A percentile compares a stretch with the other conserved stretches of the same genome.
phyloP scores from a whole-genome alignment of 352 stramenopile genomes.

The Phytopythium sindhum region DNA sequence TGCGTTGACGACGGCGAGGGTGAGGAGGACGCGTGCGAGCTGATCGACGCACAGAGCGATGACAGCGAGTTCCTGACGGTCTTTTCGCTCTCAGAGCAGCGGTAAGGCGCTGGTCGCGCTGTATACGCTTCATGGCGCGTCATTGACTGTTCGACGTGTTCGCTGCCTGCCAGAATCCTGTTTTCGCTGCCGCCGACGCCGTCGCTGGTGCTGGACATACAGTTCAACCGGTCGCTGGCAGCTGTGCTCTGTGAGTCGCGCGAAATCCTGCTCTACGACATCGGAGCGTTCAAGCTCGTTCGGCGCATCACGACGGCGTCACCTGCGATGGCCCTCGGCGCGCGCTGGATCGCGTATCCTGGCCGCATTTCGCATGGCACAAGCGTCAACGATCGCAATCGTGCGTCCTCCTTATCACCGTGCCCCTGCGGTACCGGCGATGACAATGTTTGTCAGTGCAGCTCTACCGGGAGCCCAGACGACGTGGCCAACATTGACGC shows the following conservation, averaged over 20 bases:
- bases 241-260: conserved; percentile 66
- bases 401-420: not conserved
- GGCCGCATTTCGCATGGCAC: conserved; percentile 21
- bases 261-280: conserved; percentile 66
- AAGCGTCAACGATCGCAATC: not conserved
- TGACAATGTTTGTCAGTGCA: conserved; percentile 1
- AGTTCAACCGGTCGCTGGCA: conserved; percentile 49
- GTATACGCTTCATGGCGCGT: not conserved
- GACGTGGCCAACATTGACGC: conserved; percentile 37
- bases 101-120: conserved; percentile 14
- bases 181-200: conserved; percentile 54
- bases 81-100: conserved; percentile 49
- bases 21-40: conserved; percentile 32
- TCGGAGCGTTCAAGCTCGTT: conserved; percentile 40
- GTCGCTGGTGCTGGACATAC: conserved; percentile 64
- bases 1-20: conserved; percentile 19
- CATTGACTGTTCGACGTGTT: not conserved
- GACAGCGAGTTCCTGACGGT: conserved; percentile 48
- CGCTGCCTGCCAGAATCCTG: conserved; percentile 15
- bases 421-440: conserved; percentile 14
- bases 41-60: conserved; percentile 27
- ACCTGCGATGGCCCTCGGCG: conserved; percentile 59
- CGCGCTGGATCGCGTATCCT: conserved; percentile 70
- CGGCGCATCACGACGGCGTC: conserved; percentile 48
- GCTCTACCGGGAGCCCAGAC: conserved; percentile 9